Evolutionary conservation across 768 basidiomycete species (phyloP), one percentile per base, ranked within the genome.

Genomic region (Leucocoprinus sp.): DNA sequence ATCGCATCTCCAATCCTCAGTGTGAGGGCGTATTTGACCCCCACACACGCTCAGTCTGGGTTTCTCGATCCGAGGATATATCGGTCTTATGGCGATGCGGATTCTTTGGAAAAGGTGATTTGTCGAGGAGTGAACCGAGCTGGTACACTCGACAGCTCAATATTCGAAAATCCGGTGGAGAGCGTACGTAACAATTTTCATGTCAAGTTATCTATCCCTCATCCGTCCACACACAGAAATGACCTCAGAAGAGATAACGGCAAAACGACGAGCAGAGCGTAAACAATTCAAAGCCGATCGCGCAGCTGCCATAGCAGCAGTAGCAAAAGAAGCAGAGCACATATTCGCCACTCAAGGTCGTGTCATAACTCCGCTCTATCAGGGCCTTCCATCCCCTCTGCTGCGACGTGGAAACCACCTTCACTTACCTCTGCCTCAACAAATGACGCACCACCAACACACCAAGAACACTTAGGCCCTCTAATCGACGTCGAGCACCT

Each of bases 91-190:
- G 96, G 88, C 69, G 77, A 37, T 67, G 86, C 49, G 96, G 96
- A 0, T 97, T 98, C 67, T 99, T 98, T 61, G 96, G 96, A 18
- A 99, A 99, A 62, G 96, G 96, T 1, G 86, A 87, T 58, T 68
- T 99, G 42, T 93, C 90, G 31, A 66, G 96, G 48, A 96, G 93
- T 62, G 96, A 99, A 61, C 93, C 95, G 6, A 90, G 80, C 45
- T 99, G 96, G 96, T 68, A 82, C 49, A 76, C 82, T 15, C 69
- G 96, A 37, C 82, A 89, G 54, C 69, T 84, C 49, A 90, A 88
- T 57, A 70, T 68, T 51, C 65, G 78, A 39, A 72, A 70, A 46
- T 73, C 71, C 17, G 72, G 70, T 28, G 70, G 72, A 54, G 76
- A 78, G 64, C 72, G 90, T 82, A 65, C 63, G 72, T 68, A 29